Evolutionary conservation across 2,329 filamentous ascomycete genomes (phyloP), one percentile per base, ranked within the genome.

Genomic region (Leptographium flavum): DNA sequence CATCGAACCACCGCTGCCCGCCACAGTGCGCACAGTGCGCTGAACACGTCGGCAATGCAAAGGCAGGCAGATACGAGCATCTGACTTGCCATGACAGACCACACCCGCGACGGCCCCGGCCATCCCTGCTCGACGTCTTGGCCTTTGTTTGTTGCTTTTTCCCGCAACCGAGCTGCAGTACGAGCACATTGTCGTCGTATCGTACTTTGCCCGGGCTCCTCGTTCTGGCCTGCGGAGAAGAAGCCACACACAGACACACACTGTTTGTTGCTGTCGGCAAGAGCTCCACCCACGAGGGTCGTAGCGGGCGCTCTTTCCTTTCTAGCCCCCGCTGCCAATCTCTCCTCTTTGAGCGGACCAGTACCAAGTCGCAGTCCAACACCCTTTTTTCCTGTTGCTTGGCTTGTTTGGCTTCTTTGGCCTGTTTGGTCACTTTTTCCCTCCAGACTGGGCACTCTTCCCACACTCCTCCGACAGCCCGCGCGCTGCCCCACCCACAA

Each of bases 401-500:
- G 32, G 9, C 30, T 17, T 23, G n/a, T 25, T 39, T 35, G 23
- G 25, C 9, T 22, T 33, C 27, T 30, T 33, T 22, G 32, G 9
- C 30, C 15, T 23, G n/a, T 25, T 39, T 35, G 23, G 25, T 14
- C 28, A 42, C 27, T 30, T 33, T 22, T 36, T 17, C n/a, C 19
- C 27, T n/a, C n/a, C n/a, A n/a, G n/a, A n/a, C n/a, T n/a, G n/a
- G n/a, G 17, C 27, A 11, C 27, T 28, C 17, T 27, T 22, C 17
- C 39, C 27, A 31, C 39, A 41, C 27, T 14, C 39, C 27, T 22
- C 27, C 39, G 27, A 31, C 39, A 31, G 39, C 39, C 39, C 39
- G 17, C 39, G 22, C 41, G 56, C 56, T 59, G 57, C 49, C 36
- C 54, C 50, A 47, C 56, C 57, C 60, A 58, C 63, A 60, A 63